Evolutionary conservation across 345 rosid genomes (phyloP).

Genomic region (Aurinia saxatilis): DNA sequence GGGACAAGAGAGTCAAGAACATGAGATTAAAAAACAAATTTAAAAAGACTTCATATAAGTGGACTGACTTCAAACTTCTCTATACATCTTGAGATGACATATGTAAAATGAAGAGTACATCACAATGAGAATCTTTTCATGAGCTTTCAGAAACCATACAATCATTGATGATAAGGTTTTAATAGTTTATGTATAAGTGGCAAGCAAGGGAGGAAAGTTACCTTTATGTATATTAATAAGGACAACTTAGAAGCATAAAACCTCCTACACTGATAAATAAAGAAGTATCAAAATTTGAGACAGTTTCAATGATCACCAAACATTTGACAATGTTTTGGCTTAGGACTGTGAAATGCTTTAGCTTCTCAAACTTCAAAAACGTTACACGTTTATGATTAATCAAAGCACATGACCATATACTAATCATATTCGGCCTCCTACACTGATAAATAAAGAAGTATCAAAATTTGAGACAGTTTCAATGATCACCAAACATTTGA

Average conservation of each 20-base stretch:
- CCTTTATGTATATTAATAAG: too few relatives aligned
- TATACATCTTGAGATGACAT: background rate
- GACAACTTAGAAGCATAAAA: background rate
- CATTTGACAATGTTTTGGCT: too few relatives aligned
- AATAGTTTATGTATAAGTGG: background rate
- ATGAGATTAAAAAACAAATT: background rate
- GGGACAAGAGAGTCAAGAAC: constrained; percentile 12
- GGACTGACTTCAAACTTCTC: background rate
- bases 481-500: background rate
- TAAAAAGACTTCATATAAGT: background rate
- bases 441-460: background rate
- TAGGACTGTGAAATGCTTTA: background rate
- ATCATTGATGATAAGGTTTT: background rate
- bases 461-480: background rate
- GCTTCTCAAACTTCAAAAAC: background rate
- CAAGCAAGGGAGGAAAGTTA: background rate
- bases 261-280: background rate
- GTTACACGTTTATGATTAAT: too few relatives aligned
- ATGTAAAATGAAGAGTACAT: background rate
- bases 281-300: background rate
- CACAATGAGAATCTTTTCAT: background rate
- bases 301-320: background rate
- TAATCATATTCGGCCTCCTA: too few relatives aligned
- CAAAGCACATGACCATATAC: too few relatives aligned
- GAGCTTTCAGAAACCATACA: background rate